Conservation (phyloP, 108 stramenopile species). For the Pseudonitzschia multiseries region DNA sequence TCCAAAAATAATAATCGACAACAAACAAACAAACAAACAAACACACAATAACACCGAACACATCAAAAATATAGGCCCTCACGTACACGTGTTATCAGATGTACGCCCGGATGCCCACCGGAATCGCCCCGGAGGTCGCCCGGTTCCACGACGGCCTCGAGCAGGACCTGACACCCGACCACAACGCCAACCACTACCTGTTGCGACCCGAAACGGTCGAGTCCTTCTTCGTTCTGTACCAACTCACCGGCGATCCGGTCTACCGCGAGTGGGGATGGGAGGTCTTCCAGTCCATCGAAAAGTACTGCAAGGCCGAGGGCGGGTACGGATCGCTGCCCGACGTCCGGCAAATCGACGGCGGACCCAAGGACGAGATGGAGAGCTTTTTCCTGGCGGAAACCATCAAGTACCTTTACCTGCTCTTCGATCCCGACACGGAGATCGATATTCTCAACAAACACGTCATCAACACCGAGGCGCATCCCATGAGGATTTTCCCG, state of each 20-base stretch:
- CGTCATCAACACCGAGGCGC: constrained; percentile 98
- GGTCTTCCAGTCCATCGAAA: constrained; percentile 91
- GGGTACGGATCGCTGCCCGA: constrained; percentile 82
- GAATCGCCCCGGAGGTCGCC: constrained; percentile 89
- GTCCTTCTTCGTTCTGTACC: constrained; percentile 58
- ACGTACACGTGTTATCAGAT: constrained; percentile 95
- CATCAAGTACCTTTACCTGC: constrained; percentile 93
- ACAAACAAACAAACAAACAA: no score
- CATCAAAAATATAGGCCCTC: constrained; percentile 51
- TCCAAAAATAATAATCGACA: no score
- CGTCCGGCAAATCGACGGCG: constrained; percentile 44
- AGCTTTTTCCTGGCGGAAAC: constrained; percentile 97
- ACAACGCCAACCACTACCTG: constrained; percentile 77
- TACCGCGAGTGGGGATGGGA: constrained; percentile 98
- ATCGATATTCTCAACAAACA: constrained; percentile 83
- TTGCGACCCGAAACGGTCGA: constrained; percentile 94
- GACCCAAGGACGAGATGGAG: constrained; percentile 88
- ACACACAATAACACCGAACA: no score
- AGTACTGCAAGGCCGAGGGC: constrained; percentile 73
- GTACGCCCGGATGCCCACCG: constrained; percentile 85
- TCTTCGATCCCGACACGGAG: constrained; percentile 90
- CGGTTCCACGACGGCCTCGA: constrained; percentile 42
- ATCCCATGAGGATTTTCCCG: constrained; percentile 77
- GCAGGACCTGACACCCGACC: constrained; percentile 68
- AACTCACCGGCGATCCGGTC: constrained; percentile 90